Evolutionary conservation across 2,329 filamentous ascomycete genomes (phyloP).

Genomic region (Fusarium sp.): DNA sequence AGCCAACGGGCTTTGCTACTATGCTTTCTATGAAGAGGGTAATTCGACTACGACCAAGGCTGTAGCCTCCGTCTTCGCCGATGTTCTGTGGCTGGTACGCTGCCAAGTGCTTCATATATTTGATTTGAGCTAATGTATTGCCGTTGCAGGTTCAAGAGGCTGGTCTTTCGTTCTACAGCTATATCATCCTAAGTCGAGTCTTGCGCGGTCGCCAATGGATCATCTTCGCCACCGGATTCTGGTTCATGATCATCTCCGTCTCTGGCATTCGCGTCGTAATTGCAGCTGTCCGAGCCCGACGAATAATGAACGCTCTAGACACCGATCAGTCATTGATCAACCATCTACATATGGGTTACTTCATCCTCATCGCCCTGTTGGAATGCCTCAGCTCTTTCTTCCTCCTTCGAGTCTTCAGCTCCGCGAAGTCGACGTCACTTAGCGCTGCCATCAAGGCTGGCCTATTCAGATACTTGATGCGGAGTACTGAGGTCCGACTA

Average conservation of each 20-base stretch:
- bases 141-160: conserved; percentile 54
- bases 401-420: conserved; percentile 50
- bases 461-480: conserved; percentile 52
- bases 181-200: conserved; percentile 62
- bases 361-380: conserved; percentile 51
- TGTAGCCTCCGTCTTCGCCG: conserved; percentile 51
- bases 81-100: conserved; percentile 53
- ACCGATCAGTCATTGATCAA: conserved; percentile 47
- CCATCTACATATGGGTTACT: conserved; percentile 54
- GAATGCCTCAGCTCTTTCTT: conserved; percentile 54
- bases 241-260: conserved; percentile 64
- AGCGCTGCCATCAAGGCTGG: conserved; percentile 45
- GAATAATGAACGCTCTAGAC: conserved; percentile 40
- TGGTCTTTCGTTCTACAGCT: conserved; percentile 59
- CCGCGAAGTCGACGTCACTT: conserved; percentile 43
- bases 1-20: conserved; percentile 56
- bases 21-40: conserved; percentile 49
- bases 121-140: neutral
- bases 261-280: conserved; percentile 57
- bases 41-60: conserved; percentile 40
- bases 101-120: fast-evolving
- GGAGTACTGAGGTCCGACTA: conserved; percentile 52
- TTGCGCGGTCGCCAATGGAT: conserved; percentile 53
- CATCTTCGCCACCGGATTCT: conserved; percentile 63
- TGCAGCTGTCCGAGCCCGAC: conserved; percentile 43